Evolutionary conservation across 75 land plant species (phyloP).

Genomic region (Sequoia sempervirens): DNA sequence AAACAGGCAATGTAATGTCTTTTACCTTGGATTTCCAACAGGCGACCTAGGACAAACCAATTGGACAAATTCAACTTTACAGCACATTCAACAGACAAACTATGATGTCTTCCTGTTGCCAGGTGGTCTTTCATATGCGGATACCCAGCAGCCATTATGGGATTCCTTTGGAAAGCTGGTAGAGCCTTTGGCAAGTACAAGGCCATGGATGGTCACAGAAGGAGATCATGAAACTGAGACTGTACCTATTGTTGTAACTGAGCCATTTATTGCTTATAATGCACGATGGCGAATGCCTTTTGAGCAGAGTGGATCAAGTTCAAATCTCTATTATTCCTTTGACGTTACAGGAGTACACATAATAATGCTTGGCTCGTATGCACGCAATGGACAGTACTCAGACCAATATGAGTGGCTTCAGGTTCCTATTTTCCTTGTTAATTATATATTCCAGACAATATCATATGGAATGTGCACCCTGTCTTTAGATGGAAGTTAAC

Average conservation of each 20-base stretch:
- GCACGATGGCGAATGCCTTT: slow-evolving; percentile 57
- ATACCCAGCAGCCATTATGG: slow-evolving; percentile 48
- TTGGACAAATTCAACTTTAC: slow-evolving; percentile 38
- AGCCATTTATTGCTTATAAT: slow-evolving; percentile 38
- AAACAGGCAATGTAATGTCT: neutral
- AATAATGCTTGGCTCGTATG: slow-evolving; percentile 55
- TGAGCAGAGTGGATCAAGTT: slow-evolving; percentile 48
- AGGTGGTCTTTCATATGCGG: slow-evolving; percentile 56
- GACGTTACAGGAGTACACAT: slow-evolving; percentile 57
- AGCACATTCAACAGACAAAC: slow-evolving; percentile 25
- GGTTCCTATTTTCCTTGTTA: slow-evolving; percentile 29
- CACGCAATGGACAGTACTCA: slow-evolving; percentile 20
- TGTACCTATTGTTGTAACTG: slow-evolving; percentile 28
- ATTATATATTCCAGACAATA: neutral
- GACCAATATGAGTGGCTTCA: slow-evolving; percentile 52
- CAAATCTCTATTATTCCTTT: slow-evolving; percentile 61
- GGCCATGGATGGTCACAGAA: slow-evolving; percentile 62
- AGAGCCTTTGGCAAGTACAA: slow-evolving; percentile 41
- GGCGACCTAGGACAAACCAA: slow-evolving; percentile 57
- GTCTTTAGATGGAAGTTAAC: neutral
- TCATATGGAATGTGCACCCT: neutral
- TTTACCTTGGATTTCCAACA: slow-evolving; percentile 6
- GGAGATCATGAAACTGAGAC: slow-evolving; percentile 54
- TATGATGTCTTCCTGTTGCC: slow-evolving; percentile 46
- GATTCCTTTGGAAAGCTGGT: slow-evolving; percentile 51